Evolutionary conservation across 176 grass and related monocot species (phyloP), one percentile per base, ranked within the genome.

Genomic region (Juncus inflexus): DNA sequence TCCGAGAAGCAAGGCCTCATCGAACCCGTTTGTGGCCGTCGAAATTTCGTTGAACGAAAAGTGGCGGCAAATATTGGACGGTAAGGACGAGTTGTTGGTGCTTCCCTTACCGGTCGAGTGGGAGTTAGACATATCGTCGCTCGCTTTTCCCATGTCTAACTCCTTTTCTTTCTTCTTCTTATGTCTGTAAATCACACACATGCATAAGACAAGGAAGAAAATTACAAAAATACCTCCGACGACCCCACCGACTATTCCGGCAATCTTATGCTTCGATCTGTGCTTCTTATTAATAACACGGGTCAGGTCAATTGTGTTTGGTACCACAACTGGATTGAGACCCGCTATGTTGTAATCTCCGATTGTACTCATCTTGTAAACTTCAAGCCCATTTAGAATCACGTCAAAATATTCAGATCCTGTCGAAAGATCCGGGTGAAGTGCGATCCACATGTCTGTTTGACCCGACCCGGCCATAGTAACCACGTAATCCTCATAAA

Each of bases 311-410:
- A 28, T 12, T 62, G 52, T 50, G 49, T 42, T 40, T 40, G 0
- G 6, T 50, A 8, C 40, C 61, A 64, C 41, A 2, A 69, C 50
- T 5, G 81, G 81, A 50, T 90, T 87, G 60, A 63, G 78, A 3
- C 83, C 91, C 4, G 73, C 65, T 64, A 95, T 80, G 40, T 72
- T 87, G 1, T 87, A 28, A 28, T 28, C 80, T 0, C 2, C 9
- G 12, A 0, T 0, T n/a, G 0, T 0, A 15, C 60, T 57, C 39
- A 86, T 6, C 73, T 95, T 95, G 51, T 82, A 95, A 19, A 95
- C 28, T 57, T 95, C 86, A 2, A 95, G 81, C 35, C 90, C 90
- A 59, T 95, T 95, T 47, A 90, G 53, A 74, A 87, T 87, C 10
- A 83, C 86, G 82, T 95, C 90, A 55, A 9, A 85, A 42, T 76